A percentile compares a stretch with the other conserved stretches of the same genome.
These are phyloP conservation scores for Neoboletus subvelutipes DNA, from an alignment of 768 basidiomycete genomes.

Conservation along the genomic window DNA sequence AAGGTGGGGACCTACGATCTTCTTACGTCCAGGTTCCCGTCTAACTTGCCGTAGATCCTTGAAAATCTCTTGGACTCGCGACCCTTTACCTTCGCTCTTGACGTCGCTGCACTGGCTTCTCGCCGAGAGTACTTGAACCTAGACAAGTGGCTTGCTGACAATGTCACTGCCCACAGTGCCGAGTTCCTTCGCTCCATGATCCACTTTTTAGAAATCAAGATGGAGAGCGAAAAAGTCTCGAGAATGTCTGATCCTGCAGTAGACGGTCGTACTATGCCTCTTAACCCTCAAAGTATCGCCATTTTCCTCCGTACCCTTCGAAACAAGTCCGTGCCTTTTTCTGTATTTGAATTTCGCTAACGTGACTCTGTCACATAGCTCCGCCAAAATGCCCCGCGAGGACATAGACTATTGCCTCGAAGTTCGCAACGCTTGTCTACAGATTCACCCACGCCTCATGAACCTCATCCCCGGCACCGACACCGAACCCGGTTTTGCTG, in stretches of 20 bases:
- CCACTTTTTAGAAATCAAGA: slow-evolving; percentile 88
- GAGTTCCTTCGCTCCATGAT: slow-evolving; percentile 88
- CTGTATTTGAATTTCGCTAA: slow-evolving; percentile 3
- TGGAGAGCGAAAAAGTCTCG: slow-evolving; percentile 81
- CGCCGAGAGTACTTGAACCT: slow-evolving; percentile 92
- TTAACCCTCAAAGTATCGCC: slow-evolving; percentile 86
- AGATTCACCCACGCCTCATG: slow-evolving; percentile 96
- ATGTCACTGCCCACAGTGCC: slow-evolving; percentile 75
- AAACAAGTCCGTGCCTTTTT: slow-evolving; percentile 56
- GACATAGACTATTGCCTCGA: slow-evolving; percentile 88
- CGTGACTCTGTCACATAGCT: slow-evolving; percentile 40
- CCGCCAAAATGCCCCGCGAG: slow-evolving; percentile 68
- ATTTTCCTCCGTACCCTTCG: slow-evolving; percentile 90
- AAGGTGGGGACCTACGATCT: slow-evolving; percentile 54
- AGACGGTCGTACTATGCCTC: slow-evolving; percentile 79
- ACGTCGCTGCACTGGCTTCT: slow-evolving; percentile 91
- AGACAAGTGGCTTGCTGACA: slow-evolving; percentile 94
- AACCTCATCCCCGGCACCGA: slow-evolving; percentile 85
- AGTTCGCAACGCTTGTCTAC: slow-evolving; percentile 89
- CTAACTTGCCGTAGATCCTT: slow-evolving; percentile 59
- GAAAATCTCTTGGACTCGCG: slow-evolving; percentile 89
- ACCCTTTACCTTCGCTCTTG: slow-evolving; percentile 87
- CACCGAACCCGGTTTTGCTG: slow-evolving; percentile 86
- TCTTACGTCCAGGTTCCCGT: neutral
- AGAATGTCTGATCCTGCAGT: slow-evolving; percentile 74